A percentile compares a stretch with the other conserved stretches of the same genome.
Conservation (phyloP, 2,329 filamentous ascomycete genomes). For the Exserohilum turcica region DNA sequence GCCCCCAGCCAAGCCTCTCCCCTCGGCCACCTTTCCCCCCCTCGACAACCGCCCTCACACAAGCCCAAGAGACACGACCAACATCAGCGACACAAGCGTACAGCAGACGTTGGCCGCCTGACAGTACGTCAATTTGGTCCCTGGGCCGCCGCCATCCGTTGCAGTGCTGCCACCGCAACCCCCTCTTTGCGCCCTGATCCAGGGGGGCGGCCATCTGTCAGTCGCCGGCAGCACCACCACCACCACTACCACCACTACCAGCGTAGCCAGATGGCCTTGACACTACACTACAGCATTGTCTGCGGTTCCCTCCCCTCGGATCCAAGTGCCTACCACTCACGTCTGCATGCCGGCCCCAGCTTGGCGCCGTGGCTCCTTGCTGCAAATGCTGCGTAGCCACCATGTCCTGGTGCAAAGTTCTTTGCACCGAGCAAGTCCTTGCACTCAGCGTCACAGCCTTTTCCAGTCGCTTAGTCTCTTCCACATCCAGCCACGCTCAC, state of each 20-base stretch:
- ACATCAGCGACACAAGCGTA: constrained; percentile 27
- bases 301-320: neutral
- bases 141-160: constrained; percentile 25
- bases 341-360: constrained; percentile 10
- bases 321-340: no score
- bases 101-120: constrained; percentile 39
- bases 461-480: constrained; percentile 13
- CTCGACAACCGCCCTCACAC: constrained; percentile 21
- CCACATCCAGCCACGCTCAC: constrained; percentile 18
- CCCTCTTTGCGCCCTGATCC: constrained; percentile 22
- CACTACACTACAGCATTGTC: constrained; percentile 3
- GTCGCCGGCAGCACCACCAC: no score
- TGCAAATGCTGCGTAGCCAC: constrained; percentile 5
- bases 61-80: constrained; percentile 28
- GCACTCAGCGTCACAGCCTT: constrained; percentile 14
- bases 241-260: no score
- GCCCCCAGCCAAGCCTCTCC: constrained; percentile 6
- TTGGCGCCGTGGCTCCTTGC: constrained; percentile 16
- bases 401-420: no score
- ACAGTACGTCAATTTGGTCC: constrained; percentile 36
- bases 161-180: constrained; percentile 29
- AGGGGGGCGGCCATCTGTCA: constrained; percentile 38
- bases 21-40: constrained; percentile 17
- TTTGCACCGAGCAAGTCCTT: constrained; percentile 21
- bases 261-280: constrained; percentile 30